Evolutionary conservation across 441 rosid species (phyloP), one percentile per base, ranked within the genome.

Genomic region (Mallotus repandus): DNA sequence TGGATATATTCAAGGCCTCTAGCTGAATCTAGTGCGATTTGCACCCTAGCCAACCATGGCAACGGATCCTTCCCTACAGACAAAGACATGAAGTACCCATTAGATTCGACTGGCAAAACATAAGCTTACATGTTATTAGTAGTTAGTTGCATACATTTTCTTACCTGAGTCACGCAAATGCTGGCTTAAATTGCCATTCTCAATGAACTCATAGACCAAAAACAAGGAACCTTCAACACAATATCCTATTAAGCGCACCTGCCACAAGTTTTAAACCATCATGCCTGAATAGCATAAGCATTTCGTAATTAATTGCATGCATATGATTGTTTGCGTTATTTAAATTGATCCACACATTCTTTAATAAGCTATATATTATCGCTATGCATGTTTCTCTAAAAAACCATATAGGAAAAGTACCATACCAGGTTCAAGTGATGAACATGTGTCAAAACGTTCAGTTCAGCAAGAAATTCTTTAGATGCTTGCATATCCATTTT

Each of bases 401-500:
- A 4, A 45, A 45, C 48, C 11, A 45, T 45, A 45, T 5, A 45
- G 9, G 48, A 35, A 35, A 35, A 35, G 48, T 7, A 45, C 48
- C 48, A 45, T 89, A 91, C 99, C 97, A 96, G 89, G 86, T 93
- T 96, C 76, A 93, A 86, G 84, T 93, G 99, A 82, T 96, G 98
- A 74, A 96, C 98, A 68, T 85, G 89, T 0, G 99, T 93, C 71
- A 96, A 78, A 81, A 96, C 98, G 81, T 91, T 91, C 68, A 96
- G 80, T 75, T 96, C 99, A 25, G 98, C 98, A 41, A 91, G 89
- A 81, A 93, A 96, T 83, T 96, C 97, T 83, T 84, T 90, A 3
- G 97, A 84, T 69, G 96, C 97, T 85, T 90, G 90, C 99, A 93
- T 91, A 72, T 93, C 97, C 99, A 96, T 96, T 86, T 91, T 96